Conservation (phyloP, 1,284 basidiomycete species). For the Tetrapyrgos nigripes region DNA sequence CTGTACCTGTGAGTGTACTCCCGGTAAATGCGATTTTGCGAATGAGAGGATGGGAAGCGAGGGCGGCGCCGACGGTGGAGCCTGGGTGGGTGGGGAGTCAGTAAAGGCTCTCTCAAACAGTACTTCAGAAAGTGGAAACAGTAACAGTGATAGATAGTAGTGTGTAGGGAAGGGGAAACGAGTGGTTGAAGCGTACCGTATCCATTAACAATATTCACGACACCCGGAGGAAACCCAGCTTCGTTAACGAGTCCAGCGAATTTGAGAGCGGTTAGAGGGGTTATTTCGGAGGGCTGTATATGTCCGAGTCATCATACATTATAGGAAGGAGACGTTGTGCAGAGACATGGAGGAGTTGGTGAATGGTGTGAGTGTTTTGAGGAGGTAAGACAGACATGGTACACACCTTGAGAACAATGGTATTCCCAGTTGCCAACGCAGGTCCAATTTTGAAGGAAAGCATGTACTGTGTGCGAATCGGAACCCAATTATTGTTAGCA, state of each 20-base stretch:
- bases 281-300: conserved; percentile 77
- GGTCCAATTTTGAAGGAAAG: conserved; percentile 83
- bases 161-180: neutral
- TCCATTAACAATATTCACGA: conserved; percentile 79
- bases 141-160: neutral
- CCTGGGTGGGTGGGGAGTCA: too few species aligned
- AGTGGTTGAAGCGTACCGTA: conserved; percentile 46
- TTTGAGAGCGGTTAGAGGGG: conserved; percentile 78
- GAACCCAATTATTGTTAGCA: too few species aligned
- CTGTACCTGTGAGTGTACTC: conserved; percentile 65
- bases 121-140: neutral
- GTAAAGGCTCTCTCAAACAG: too few species aligned
- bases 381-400: neutral
- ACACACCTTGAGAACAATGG: conserved; percentile 71
- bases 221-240: conserved; percentile 71
- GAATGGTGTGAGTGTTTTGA: neutral
- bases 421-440: conserved; percentile 84
- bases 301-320: too few species aligned
- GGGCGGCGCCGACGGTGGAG: conserved; percentile 66
- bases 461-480: conserved; percentile 59
- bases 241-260: conserved; percentile 50
- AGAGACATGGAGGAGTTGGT: too few species aligned
- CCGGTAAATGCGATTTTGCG: conserved; percentile 57
- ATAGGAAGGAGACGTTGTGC: too few species aligned
- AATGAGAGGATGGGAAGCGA: conserved; percentile 54